Evolutionary conservation across 2,329 filamentous ascomycete genomes (phyloP).

Genomic region (Parascedosporium putredinis): DNA sequence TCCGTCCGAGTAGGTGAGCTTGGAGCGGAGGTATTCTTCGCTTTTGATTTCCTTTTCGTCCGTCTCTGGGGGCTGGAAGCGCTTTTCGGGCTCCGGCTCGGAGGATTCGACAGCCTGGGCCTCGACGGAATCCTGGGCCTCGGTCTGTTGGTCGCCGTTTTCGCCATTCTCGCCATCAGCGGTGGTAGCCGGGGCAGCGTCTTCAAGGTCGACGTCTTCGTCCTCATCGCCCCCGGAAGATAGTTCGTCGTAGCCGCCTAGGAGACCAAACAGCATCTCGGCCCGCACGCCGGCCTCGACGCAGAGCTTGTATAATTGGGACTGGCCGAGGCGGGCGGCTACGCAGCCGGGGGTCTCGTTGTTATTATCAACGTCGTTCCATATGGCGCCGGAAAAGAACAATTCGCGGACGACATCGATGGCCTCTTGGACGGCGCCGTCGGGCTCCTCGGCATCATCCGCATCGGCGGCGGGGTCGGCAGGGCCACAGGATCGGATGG

Average conservation of each 20-base stretch:
- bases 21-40: conserved; percentile 57
- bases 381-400: conserved; percentile 82
- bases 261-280: conserved; percentile 71
- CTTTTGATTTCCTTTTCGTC: conserved; percentile 44
- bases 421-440: conserved; percentile 45
- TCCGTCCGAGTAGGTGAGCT: conserved; percentile 51
- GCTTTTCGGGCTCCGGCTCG: conserved; percentile 10
- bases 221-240: conserved; percentile 42
- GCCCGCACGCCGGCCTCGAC: conserved; percentile 86
- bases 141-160: conserved; percentile 18
- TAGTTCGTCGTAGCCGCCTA: conserved; percentile 73
- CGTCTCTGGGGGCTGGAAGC: conserved; percentile 22
- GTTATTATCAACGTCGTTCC: conserved; percentile 85
- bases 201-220: conserved; percentile 19
- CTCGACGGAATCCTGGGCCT: conserved; percentile 15
- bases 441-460: conserved; percentile 21
- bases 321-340: conserved; percentile 58
- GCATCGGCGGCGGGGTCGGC: conserved; percentile 16
- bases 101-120: conserved; percentile 8
- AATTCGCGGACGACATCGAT: conserved; percentile 63
- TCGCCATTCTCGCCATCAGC: conserved; percentile 20
- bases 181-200: conserved; percentile 14
- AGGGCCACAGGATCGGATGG: conserved; percentile 64
- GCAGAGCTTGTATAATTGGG: conserved; percentile 66
- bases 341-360: conserved; percentile 89